Evolutionary conservation across 2,329 filamentous ascomycete genomes (phyloP).

Genomic region (Fusarium bactridioides): DNA sequence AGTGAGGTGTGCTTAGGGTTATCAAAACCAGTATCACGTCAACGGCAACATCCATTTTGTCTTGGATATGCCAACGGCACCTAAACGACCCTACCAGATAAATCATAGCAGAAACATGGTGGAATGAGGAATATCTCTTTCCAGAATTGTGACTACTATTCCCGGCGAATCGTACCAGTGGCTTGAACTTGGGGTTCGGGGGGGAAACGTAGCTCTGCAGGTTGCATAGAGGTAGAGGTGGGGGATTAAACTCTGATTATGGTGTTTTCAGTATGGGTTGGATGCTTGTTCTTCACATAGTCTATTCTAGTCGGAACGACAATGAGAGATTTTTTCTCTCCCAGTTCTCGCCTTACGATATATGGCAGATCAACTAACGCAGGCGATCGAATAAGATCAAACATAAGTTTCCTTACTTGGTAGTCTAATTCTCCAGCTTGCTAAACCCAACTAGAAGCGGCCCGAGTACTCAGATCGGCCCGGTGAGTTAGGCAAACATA

Average conservation of each 20-base stretch:
- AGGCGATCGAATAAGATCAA: conserved; percentile 11
- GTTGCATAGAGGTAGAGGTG: neutral
- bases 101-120: neutral
- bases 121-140: conserved; percentile 16
- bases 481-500: conserved; percentile 17
- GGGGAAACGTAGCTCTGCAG: conserved; percentile 24
- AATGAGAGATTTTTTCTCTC: conserved; percentile 25
- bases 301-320: conserved; percentile 7
- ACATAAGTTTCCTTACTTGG: neutral
- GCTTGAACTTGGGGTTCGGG: conserved; percentile 18
- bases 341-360: neutral
- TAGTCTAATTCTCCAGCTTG: neutral
- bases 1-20: neutral
- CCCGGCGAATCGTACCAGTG: conserved; percentile 23
- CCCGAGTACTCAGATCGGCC: conserved; percentile 33
- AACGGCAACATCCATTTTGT: neutral
- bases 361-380: neutral
- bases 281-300: neutral
- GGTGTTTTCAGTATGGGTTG: neutral
- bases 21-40: neutral
- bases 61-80: conserved; percentile 3
- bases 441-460: conserved; percentile 25
- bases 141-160: conserved; percentile 2
- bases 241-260: conserved; percentile 26
- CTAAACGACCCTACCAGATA: neutral